Base-by-base conservation (phyloP, 805 yeast genomes). In the Saccharomycopsis schoenii region DNA sequence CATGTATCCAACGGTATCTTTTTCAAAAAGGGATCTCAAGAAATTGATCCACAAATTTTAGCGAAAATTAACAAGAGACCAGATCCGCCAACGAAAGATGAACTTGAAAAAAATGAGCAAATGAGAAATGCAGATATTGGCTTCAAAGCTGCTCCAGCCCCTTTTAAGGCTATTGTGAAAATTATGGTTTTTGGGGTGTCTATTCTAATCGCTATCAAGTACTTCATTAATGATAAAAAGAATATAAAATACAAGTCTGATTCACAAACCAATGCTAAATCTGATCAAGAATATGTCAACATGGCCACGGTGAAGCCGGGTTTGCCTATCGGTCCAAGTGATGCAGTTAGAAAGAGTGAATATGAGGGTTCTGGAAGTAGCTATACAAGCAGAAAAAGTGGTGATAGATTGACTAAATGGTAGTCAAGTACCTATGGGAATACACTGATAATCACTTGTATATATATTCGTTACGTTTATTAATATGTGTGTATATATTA, bases 331-430 rank as follows among this genome's bases (percentile, higher is more conserved):
- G 69, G 73, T 15, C 74, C 73, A 1, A 69, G 70, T 5, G 68
- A 67, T 25, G 73, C 72, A 24, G 67, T 72, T 54, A 73, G 91
- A 63, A 83, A 83, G 64, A 81, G 86, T 59, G 83, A 80, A 67
- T 88, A 79, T 68, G 88, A 85, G 66, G 93, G 91, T 4, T 77
- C 86, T 0, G 89, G 89, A 0, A 74, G 74, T 60, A 80, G 88
- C 56, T 84, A 84, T 60, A 19, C 36, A 42, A 74, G 83, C n/a
- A 76, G 88, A 67, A 80, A 74, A 60, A 72, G 78, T 15, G 89
- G 88, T 63, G 91, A 84, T 67, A 72, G 66, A 56, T 61, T 63
- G 29, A 56, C 58, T 3, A 40, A 47, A 39, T 55, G 43, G 42
- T 55, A 10, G 21, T 42, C n/a, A 51, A 15, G 21, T 14, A 47